Conservation (phyloP, 225 moss, liverwort and hornwort species). For the Antitrichia curtipendula region DNA sequence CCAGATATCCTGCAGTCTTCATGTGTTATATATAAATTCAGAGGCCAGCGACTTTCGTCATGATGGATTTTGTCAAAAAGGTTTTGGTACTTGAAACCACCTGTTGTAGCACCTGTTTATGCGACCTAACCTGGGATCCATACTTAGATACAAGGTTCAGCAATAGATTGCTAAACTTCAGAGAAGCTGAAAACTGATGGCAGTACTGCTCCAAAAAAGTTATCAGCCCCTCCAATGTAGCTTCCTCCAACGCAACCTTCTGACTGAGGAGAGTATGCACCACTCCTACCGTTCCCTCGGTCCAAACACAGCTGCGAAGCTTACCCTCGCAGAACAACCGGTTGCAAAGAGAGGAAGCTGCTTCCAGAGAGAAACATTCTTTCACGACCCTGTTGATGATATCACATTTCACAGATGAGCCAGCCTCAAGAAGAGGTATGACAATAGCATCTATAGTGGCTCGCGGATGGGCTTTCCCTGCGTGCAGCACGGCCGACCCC, state of each 20-base stretch:
- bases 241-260: slow-evolving; percentile 34
- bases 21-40: neutral
- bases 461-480: slow-evolving; percentile 69
- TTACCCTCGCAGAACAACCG: slow-evolving; percentile 26
- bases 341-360: slow-evolving; percentile 30
- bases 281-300: slow-evolving; percentile 53
- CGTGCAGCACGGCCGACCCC: slow-evolving; percentile 38
- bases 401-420: slow-evolving; percentile 49
- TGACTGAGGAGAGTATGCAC: slow-evolving; percentile 45
- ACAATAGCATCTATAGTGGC: slow-evolving; percentile 55
- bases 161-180: slow-evolving; percentile 68
- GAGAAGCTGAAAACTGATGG: slow-evolving; percentile 35
- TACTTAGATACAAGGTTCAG: slow-evolving; percentile 53
- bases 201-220: slow-evolving; percentile 30
- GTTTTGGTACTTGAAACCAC: slow-evolving; percentile 40
- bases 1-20: neutral
- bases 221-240: slow-evolving; percentile 30
- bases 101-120: slow-evolving; percentile 34
- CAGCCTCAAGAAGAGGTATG: slow-evolving; percentile 49
- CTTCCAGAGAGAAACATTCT: slow-evolving; percentile 43
- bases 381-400: slow-evolving; percentile 61
- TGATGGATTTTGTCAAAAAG: slow-evolving; percentile 56
- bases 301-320: slow-evolving; percentile 33
- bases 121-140: slow-evolving; percentile 23
- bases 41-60: slow-evolving; percentile 34